phyloP scores from a whole-genome alignment of 495 filamentous ascomycete genomes.

The Glonium stellatum region DNA sequence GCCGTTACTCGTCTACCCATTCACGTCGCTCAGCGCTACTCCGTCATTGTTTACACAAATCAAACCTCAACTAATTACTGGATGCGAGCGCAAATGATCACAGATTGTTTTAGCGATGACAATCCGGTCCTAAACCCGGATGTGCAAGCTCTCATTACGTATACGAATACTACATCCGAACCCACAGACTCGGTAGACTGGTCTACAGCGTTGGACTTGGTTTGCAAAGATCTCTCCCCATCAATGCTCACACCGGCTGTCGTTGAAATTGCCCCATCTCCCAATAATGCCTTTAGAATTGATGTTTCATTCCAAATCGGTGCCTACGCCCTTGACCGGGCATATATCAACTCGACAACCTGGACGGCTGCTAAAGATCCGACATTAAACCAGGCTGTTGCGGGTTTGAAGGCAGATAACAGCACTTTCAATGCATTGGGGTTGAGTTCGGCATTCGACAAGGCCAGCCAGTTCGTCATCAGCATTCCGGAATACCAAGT shows the following conservation, averaged over 20 bases:
- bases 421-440: slow-evolving; percentile 19
- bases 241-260: slow-evolving; percentile 20
- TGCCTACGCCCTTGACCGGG: neutral
- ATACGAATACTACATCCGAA: neutral
- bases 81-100: neutral
- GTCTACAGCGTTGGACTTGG: slow-evolving; percentile 22
- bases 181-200: slow-evolving; percentile 16
- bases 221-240: slow-evolving; percentile 23
- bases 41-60: neutral
- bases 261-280: neutral
- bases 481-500: neutral
- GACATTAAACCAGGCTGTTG: slow-evolving; percentile 23
- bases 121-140: neutral
- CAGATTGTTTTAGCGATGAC: neutral
- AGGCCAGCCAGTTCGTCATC: neutral
- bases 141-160: slow-evolving; percentile 8
- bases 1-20: neutral
- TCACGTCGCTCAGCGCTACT: slow-evolving; percentile 1
- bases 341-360: slow-evolving; percentile 14
- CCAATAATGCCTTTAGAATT: neutral
- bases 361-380: slow-evolving; percentile 21
- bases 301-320: neutral
- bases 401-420: slow-evolving; percentile 33
- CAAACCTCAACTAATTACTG: neutral
- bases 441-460: slow-evolving; percentile 26